phyloP scores from a whole-genome alignment of 495 filamentous ascomycete genomes.

The Aspergillus incahuasiensis region DNA sequence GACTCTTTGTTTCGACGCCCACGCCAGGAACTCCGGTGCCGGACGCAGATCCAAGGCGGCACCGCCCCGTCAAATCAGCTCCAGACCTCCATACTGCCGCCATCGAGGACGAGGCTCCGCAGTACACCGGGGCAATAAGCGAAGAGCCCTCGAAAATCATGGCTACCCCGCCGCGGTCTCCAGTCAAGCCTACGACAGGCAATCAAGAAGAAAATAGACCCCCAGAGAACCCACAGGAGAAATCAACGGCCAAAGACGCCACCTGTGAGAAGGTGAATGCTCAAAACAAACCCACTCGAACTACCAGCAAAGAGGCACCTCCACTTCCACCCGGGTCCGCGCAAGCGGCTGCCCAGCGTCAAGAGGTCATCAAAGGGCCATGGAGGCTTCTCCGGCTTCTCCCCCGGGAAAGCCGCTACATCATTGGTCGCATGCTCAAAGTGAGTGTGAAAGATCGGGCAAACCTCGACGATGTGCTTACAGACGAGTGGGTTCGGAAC shows the following conservation, averaged over 20 bases:
- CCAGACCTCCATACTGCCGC: constrained; percentile 30
- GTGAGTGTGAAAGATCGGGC: constrained; percentile 80
- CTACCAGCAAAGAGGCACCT: constrained; percentile 49
- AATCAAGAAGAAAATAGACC: constrained; percentile 18
- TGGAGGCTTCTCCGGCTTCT: constrained; percentile 90
- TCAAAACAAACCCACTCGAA: constrained; percentile 27
- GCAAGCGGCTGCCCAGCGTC: constrained; percentile 40
- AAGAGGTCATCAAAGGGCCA: constrained; percentile 82
- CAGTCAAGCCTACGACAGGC: constrained; percentile 13
- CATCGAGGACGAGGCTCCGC: constrained; percentile 23
- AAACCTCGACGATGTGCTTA: constrained; percentile 75
- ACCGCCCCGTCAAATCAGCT: constrained; percentile 33
- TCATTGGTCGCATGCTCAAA: constrained; percentile 91
- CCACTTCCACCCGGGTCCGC: constrained; percentile 30
- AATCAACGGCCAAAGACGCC: constrained; percentile 17
- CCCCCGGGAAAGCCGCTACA: constrained; percentile 81
- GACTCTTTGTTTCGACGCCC: constrained; percentile 80
- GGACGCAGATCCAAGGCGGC: constrained; percentile 42
- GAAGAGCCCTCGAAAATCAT: constrained; percentile 9
- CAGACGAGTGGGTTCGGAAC: constrained; percentile 82
- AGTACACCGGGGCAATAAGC: constrained; percentile 1
- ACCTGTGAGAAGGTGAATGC: constrained; percentile 22
- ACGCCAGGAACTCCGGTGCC: constrained; percentile 45
- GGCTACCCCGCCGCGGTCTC: constrained; percentile 10
- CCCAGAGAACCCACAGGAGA: constrained; percentile 24